Base-by-base conservation (phyloP, 2,329 filamentous ascomycete species). In the Bimuria novae-zelandiae region DNA sequence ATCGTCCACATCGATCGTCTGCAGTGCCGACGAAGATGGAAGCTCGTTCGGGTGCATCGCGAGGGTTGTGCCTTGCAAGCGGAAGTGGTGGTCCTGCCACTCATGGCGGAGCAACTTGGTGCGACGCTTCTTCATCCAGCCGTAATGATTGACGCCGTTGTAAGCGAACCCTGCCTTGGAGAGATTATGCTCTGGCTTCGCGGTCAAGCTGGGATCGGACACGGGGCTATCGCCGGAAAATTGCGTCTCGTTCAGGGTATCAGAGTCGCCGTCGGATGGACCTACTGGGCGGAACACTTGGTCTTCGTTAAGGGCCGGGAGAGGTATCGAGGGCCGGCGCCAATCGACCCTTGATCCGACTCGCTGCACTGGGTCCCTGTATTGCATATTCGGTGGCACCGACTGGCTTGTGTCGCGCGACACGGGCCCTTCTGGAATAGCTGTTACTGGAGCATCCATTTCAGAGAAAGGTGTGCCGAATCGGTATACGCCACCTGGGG, bases 111-210 rank as follows among this genome's bases (percentile, higher is more conserved):
- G 84, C 79, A 96, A 86, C 68, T 86, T 87, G 29, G 89, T 95
- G 78, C 91, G 91, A 69, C 93, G 90, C 81, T 96, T 96, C 81
- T 91, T 92, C 86, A 99, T 96, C 75, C 87, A 92, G 1, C 94
- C 94, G 44, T 89, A 84, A 74, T 92, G 90, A 29, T 84, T 84
- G 57, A 88, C 76, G 51, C 85, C 84, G 21, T 70, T 65, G 59
- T 75, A 76, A 25, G 58, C 51, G 46, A 71, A 71, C 21, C 70
- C 70, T 23, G 69, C 70, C 60, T 69, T 72, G 45, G 80, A 56
- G 60, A 62, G 67, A 33, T 60, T 60, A 62, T 51, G 70, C 59
- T 48, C 65, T 12, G 73, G 63, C 42, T 62, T 68, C 35, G 65
- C 62, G 19, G 56, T 62, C 40, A 68, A 68, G 45, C 66, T 54